Conservation (phyloP, 495 filamentous ascomycete species). For the Aspergillus bridgeri region DNA sequence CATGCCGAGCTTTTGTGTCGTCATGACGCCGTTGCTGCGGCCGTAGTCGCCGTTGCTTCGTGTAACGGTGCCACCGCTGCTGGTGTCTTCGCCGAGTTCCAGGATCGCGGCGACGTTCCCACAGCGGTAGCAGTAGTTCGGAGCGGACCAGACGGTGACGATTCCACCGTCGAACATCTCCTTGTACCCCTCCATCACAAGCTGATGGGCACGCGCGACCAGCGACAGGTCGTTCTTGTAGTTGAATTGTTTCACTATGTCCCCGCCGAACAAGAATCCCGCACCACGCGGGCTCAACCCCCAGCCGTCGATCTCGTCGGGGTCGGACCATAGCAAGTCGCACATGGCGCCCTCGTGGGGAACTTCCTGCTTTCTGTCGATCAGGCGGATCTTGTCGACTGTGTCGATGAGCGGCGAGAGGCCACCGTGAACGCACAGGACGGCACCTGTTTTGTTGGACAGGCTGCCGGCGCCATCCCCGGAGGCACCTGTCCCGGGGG, state of each 20-base stretch:
- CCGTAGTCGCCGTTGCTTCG: conserved; percentile 78
- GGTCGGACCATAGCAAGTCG: conserved; percentile 95
- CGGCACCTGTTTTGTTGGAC: conserved; percentile 67
- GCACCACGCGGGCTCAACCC: conserved; percentile 91
- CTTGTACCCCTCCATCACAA: conserved; percentile 99
- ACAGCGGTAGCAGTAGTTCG: conserved; percentile 98
- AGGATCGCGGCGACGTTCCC: conserved; percentile 95
- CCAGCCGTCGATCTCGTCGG: conserved; percentile 98
- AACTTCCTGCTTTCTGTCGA: conserved; percentile 97
- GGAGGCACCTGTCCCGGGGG: conserved; percentile 75
- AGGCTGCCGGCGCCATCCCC: conserved; percentile 59
- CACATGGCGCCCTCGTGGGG: conserved; percentile 99
- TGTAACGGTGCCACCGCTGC: conserved; percentile 67
- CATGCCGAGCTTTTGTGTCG: conserved; percentile 40
- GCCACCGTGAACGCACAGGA: conserved; percentile 94
- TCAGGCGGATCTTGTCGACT: conserved; percentile 91
- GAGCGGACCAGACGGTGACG: conserved; percentile 95
- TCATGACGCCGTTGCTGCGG: conserved; percentile 48
- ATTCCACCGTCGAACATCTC: conserved; percentile 97
- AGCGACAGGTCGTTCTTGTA: conserved; percentile 86
- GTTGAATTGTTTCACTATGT: conserved; percentile 96
- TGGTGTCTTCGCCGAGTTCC: conserved; percentile 84
- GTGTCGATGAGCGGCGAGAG: conserved; percentile 87
- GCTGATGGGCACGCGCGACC: conserved; percentile 91
- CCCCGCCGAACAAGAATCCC: conserved; percentile 92